A percentile compares a stretch with the other conserved stretches of the same genome.
Conservation (phyloP, 352 stramenopile species). For the Phytophthora pinifolia region DNA sequence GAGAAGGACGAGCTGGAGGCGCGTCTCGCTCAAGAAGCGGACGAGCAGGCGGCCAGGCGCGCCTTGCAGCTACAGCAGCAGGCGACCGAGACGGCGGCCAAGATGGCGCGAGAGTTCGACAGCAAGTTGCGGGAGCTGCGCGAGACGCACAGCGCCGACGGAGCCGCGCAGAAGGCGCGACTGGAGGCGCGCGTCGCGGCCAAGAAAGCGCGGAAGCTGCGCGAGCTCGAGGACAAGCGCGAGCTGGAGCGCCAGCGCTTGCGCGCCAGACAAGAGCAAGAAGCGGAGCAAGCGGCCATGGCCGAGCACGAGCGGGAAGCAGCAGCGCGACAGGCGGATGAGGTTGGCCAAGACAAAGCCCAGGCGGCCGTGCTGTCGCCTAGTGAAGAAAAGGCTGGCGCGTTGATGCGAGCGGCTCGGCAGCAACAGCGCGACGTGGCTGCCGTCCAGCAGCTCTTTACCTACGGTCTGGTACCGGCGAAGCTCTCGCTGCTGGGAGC, state of each 20-base stretch:
- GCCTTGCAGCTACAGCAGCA: constrained; percentile 38
- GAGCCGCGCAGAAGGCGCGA: constrained; percentile 61
- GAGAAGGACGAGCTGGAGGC: constrained; percentile 48
- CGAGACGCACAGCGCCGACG: constrained; percentile 58
- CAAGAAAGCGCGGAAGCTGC: constrained; percentile 78
- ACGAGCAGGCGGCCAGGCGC: constrained; percentile 37
- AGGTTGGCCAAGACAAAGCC: too few relatives aligned
- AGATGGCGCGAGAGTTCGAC: constrained; percentile 64
- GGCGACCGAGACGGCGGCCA: constrained; percentile 52
- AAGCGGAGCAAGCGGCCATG: constrained; percentile 34
- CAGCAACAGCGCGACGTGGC: constrained; percentile 51
- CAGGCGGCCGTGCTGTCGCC: too few relatives aligned
- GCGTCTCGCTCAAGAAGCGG: constrained; percentile 44
- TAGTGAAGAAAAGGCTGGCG: constrained; percentile 15
- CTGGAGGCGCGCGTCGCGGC: constrained; percentile 69
- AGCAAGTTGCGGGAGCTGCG: constrained; percentile 59
- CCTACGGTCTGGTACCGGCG: constrained; percentile 41
- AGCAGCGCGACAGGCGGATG: constrained; percentile 14
- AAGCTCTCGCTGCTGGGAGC: constrained; percentile 56
- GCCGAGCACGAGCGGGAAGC: constrained; percentile 35
- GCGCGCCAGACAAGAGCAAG: constrained; percentile 41
- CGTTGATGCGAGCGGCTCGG: constrained; percentile 7
- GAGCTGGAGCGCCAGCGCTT: constrained; percentile 56
- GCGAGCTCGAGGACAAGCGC: constrained; percentile 70
- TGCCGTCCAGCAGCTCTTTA: constrained; percentile 64